Base-by-base conservation (phyloP, 768 basidiomycete genomes). In the Lactarius pseudohatsudake region DNA sequence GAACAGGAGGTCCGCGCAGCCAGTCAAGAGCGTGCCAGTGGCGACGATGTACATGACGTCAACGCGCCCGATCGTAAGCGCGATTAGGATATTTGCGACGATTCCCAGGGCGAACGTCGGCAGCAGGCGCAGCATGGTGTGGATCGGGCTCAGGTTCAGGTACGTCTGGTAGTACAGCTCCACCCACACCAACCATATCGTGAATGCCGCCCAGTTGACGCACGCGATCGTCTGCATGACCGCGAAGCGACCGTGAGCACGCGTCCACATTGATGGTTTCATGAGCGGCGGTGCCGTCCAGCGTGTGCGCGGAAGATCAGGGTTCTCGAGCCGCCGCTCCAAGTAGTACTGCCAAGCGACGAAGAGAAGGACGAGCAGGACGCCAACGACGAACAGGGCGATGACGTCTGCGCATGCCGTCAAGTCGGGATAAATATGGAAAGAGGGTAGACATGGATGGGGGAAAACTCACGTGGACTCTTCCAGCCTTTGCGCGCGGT, bases 121-220 rank as follows among this genome's bases (percentile, higher is more conserved):
- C 1, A 92, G 65, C 57, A 92, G 76, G 2, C 89, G 84, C 30
- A 89, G 67, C 74, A 90, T 89, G 0, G 88, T 84, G 13, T 79
- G 76, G 18, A 93, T 76, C 0, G 90, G 86, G 0, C 76, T 79
- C 4, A 86, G 80, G 0, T 76, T 72, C 16, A 80, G 69, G 72
- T 86, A 93, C 57, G 84, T 80, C 71, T 93, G 90, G 73, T 91
- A 93, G 72, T 86, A 92, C 5, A 92, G 72, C 86, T 91, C 80
- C 26, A 75, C 75, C 82, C 82, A 85, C 72, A 85, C 84, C 2
- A 73, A 72, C 83, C 84, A 90, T 13, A 77, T 72, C 10, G 81
- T 70, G 77, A 89, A 89, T 3, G 81, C 76, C 45, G 82, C 80
- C 85, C 86, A 89, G 60, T 85, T 83, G 22, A 87, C 73, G 74